Conservation (phyloP, 352 stramenopile genomes). For the Phytophthora colocasiae region DNA sequence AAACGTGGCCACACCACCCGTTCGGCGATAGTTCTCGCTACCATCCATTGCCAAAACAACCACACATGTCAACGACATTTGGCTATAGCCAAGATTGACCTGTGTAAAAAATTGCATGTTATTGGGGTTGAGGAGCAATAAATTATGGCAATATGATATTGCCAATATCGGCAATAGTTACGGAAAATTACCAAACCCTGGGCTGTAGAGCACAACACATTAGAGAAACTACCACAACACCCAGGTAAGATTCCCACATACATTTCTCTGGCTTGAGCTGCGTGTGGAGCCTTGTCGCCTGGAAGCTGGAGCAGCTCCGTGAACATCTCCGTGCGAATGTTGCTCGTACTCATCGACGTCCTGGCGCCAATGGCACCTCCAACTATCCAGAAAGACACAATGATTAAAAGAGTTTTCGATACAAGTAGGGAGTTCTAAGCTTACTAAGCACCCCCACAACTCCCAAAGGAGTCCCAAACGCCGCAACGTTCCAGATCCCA, state of each 20-base stretch:
- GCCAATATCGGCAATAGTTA: no score
- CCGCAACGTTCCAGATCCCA: slow-evolving; percentile 25
- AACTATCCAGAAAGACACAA: not conserved
- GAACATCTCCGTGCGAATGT: slow-evolving; percentile 26
- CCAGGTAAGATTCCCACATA: not conserved
- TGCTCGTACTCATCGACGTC: slow-evolving; percentile 18
- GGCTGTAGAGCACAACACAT: not conserved
- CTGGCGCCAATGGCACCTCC: slow-evolving; percentile 26
- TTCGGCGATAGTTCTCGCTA: no score
- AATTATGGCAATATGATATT: no score
- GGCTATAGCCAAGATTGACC: no score
- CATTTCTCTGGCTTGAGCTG: slow-evolving; percentile 35
- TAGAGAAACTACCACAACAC: no score
- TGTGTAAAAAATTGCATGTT: no score
- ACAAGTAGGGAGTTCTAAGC: not conserved
- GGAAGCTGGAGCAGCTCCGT: slow-evolving; percentile 28
- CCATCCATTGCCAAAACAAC: no score
- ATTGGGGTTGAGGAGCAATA: no score
- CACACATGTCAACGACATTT: no score
- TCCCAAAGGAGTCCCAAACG: slow-evolving; percentile 20
- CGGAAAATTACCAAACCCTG: no score
- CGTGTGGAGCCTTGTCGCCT: slow-evolving; percentile 21
- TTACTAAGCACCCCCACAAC: slow-evolving; percentile 27
- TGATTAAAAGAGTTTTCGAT: no score
- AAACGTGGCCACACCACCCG: no score